Conservation (phyloP, 225 moss, liverwort and hornwort species). For the Thuidium tamariscinum region DNA sequence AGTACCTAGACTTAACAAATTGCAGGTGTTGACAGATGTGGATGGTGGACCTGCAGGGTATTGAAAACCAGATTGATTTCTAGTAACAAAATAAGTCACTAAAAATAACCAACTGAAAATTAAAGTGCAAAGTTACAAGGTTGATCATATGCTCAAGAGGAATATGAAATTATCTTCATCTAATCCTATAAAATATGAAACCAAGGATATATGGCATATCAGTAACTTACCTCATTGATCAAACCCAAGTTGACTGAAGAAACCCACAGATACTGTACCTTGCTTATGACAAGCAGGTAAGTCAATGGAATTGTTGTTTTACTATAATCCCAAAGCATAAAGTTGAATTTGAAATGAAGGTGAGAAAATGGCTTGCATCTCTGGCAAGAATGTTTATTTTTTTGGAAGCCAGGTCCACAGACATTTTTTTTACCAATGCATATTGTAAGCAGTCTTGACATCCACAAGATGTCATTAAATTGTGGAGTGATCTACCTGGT, state of each 20-base stretch:
- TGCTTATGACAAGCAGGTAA: rapidly evolving
- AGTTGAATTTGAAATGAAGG: background rate
- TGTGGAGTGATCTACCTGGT: background rate
- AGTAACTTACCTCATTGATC: background rate
- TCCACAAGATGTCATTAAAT: background rate
- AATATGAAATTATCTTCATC: background rate
- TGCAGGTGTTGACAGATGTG: background rate
- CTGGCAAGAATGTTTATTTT: background rate
- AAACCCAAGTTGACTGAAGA: background rate
- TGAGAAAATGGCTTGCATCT: background rate
- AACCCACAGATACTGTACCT: background rate
- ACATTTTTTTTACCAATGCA: background rate
- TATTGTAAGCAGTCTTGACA: background rate
- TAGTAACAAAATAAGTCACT: background rate
- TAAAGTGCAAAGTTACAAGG: background rate
- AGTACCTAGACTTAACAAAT: too few relatives aligned
- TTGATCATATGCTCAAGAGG: background rate
- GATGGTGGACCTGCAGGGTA: background rate
- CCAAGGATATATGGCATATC: background rate
- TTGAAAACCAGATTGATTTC: background rate
- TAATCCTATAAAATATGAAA: background rate
- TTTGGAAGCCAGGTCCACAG: background rate
- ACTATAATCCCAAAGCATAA: too few relatives aligned
- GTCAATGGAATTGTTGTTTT: background rate
- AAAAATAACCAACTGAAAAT: background rate